Percentiles rank a stretch among this genome's conserved stretches.
Conservation (phyloP, 2,329 filamentous ascomycete genomes). For the Colletotrichum musae region DNA sequence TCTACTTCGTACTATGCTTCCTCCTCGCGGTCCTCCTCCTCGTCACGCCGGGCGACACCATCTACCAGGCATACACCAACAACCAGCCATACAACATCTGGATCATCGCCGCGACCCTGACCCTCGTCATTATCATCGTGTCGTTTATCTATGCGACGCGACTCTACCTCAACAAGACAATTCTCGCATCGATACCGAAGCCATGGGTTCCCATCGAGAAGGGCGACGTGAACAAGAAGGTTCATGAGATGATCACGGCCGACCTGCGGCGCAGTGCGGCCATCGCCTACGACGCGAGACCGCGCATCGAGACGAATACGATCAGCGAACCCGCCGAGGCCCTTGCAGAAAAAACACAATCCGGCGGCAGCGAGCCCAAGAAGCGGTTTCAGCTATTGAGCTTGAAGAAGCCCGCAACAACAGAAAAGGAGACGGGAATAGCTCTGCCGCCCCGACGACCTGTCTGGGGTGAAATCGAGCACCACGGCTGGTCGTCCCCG, state of each 20-base stretch:
- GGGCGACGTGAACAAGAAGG: constrained; percentile 82
- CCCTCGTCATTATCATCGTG: constrained; percentile 79
- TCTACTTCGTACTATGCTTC: constrained; percentile 83
- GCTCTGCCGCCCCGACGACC: constrained; percentile 65
- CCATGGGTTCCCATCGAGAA: constrained; percentile 88
- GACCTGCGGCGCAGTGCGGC: constrained; percentile 83
- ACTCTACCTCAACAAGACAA: constrained; percentile 88
- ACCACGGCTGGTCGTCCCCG: constrained; percentile 91
- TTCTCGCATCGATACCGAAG: constrained; percentile 87
- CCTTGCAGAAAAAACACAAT: constrained; percentile 41
- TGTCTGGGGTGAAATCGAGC: constrained; percentile 87
- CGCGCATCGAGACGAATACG: constrained; percentile 65
- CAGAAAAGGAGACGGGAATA: constrained; percentile 57
- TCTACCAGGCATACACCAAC: constrained; percentile 81
- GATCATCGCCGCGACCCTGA: constrained; percentile 82
- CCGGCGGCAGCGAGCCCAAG: constrained; percentile 38
- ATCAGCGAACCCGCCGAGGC: constrained; percentile 35
- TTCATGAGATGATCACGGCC: constrained; percentile 81
- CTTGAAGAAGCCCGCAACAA: constrained; percentile 54
- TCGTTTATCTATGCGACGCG: constrained; percentile 84
- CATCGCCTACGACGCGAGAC: constrained; percentile 83
- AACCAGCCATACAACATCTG: constrained; percentile 84
- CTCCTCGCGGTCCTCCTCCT: constrained; percentile 81
- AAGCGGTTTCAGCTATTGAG: constrained; percentile 45
- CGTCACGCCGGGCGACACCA: constrained; percentile 84